Evolutionary conservation across 495 filamentous ascomycete species (phyloP), one percentile per base, ranked within the genome.

Genomic region (Aeminium ludgeri): DNA sequence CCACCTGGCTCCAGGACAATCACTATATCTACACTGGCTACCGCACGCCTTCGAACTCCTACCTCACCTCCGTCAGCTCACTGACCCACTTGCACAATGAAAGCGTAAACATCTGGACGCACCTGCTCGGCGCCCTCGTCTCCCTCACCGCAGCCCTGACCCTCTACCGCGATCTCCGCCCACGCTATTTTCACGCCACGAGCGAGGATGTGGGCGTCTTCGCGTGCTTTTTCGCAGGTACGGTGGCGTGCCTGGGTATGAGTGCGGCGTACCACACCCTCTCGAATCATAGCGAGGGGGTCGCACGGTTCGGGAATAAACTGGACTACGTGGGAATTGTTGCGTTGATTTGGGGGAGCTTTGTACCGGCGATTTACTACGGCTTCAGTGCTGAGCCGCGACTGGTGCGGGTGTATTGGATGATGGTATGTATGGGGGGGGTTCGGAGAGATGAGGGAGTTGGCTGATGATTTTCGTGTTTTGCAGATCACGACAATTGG

Each of bases 271-370:
- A 73, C 52, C 79, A 84, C 56, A 69, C 74, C 8, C 76, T 80
- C 36, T 73, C 62, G 6, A 80, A 80, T 38, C 79, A 84, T 53
- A 77, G 71, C 0, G 67, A 66, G 11, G 49, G 43, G 1, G 69
- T 82, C 25, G 66, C 55, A 3, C 60, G 55, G 30, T 65, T 80
- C 50, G 73, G 77, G 1, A 83, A 85, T 52, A 66, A 78, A 38
- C 67, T 96, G 25, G 87, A 96, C 55, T 93, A 94, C 55, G 69
- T 86, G 12, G 87, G 87, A 8, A 96, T 95, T 54, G 79, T 95
- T 23, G 70, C 78, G 37, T 61, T 94, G 47, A 94, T 93, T 45
- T 77, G 82, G 47, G 86, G 87, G 27, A 86, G 79, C 55, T 91
- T 81, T 53, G 72, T 92, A 15, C 84, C 87, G 2, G 78, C 78